phyloP scores from a whole-genome alignment of 305 asterid genomes.

The Fraxinus velutina region DNA sequence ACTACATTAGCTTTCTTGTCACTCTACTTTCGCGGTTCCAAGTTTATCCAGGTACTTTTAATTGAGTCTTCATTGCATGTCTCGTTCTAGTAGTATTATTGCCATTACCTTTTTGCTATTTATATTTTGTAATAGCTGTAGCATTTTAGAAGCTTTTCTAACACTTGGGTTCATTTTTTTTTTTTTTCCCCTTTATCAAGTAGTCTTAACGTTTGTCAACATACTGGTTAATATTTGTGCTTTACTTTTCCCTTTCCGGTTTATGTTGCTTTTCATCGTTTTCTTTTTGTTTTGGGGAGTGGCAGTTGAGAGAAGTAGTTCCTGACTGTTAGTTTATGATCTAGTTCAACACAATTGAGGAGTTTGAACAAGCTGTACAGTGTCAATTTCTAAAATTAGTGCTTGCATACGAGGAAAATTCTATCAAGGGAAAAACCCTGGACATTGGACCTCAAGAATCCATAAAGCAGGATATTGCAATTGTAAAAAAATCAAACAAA shows the following conservation, averaged over 20 bases:
- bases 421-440: neutral
- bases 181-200: neutral
- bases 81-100: conserved; percentile 6
- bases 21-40: conserved; percentile 71
- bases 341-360: neutral
- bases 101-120: neutral
- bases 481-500: neutral
- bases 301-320: neutral
- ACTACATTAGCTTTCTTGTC: conserved; percentile 72
- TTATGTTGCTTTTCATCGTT: neutral
- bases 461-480: neutral
- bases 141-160: neutral
- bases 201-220: neutral
- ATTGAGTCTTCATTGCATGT: conserved; percentile 11
- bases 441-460: neutral
- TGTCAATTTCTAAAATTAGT: neutral
- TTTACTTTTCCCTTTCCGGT: neutral
- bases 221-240: neutral
- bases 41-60: conserved; percentile 64
- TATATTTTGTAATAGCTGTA: neutral
- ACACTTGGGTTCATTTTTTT: neutral
- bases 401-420: neutral
- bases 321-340: neutral
- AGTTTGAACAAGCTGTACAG: neutral
- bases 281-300: neutral